Evolutionary conservation across 345 rosid genomes (phyloP), one percentile per base, ranked within the genome.

Genomic region (Luvunga scandens): DNA sequence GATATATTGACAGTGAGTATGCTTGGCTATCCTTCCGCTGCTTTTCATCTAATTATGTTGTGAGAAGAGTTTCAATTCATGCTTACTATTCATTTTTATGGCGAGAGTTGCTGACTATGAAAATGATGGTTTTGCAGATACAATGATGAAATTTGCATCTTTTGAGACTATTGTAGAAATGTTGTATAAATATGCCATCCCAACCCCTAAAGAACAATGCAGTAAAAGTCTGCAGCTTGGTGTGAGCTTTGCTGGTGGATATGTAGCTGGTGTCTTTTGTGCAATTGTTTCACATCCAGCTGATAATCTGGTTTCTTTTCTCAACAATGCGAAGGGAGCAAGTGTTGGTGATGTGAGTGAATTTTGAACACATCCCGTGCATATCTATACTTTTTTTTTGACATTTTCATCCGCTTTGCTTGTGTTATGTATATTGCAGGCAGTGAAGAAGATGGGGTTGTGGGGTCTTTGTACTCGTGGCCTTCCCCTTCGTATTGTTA

Each of bases 111-210:
- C 36, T 45, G 67, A 59, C 33, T 12, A 53, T 68, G 30, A 55
- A 21, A 66, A 71, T 75, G 33, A 60, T 24, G 64, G 7, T 78
- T 50, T 77, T 79, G 86, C 91, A 96, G 98, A 96, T 77, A 96
- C 99, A 2, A 94, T 94, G 98, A 89, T 96, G 99, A 96, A 96
- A 80, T 96, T 96, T 81, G 95, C 97, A 34, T 87, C 97, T n/a
- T 96, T 92, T 65, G 99, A 96, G 83, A 89, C 78, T 57, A 90
- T 90, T 72, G 99, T 96, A 82, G 97, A 96, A 89, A 82, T 87
- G 77, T 63, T 90, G 69, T 96, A 96, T 91, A 94, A 94, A 83
- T 72, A 91, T 53, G 87, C 82, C 69, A 90, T 96, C 59, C 97
- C 98, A 78, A 87, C 80, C 7, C 97, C 98, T 22, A 96, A 94